Evolutionary conservation across 2,329 filamentous ascomycete species (phyloP), one percentile per base, ranked within the genome.

Genomic region (Chaetothyriales sp.): DNA sequence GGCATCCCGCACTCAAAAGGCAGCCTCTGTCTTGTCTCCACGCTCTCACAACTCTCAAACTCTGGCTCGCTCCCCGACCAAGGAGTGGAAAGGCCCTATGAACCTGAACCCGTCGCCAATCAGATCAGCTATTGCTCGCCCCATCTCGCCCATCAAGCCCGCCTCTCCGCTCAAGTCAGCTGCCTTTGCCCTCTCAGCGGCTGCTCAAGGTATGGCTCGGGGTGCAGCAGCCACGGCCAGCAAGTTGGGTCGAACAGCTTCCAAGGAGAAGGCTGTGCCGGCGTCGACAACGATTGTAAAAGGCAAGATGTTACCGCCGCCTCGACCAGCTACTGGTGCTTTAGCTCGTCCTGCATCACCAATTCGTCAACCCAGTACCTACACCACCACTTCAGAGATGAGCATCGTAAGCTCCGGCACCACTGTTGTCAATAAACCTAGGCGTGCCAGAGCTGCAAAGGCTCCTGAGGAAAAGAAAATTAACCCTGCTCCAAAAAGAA

Each of bases 11-110:
- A 52, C 53, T 12, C 58, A 62, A 67, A 59, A 61, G 72, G 55
- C 61, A 70, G 57, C 66, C 77, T 83, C 64, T 20, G 76, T 93
- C 39, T 73, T 94, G 2, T 94, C 88, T 1, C 87, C 87, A 1
- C 83, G 85, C 49, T 89, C 86, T 0, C 82, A 83, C 52, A 94
- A 94, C 63, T 84, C 84, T 5, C 80, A 85, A 48, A 74, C 84
- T 15, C 70, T 77, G 19, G 77, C 77, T 18, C 76, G 79, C 47
- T 77, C 75, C 1, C 75, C 75, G 1, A 61, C 75, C 51, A 68
- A 70, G 65, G 57, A 73, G 61, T 65, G 67, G 52, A 53, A 62
- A 3, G 65, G 71, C 19, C 10, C 32, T 39, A 12, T 15, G 65
- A 64, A 7, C 5, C 28, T 25, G 22, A 68, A 70, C 5, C 36